phyloP scores from a whole-genome alignment of 1,284 basidiomycete genomes.

The Boletus calvinii region DNA sequence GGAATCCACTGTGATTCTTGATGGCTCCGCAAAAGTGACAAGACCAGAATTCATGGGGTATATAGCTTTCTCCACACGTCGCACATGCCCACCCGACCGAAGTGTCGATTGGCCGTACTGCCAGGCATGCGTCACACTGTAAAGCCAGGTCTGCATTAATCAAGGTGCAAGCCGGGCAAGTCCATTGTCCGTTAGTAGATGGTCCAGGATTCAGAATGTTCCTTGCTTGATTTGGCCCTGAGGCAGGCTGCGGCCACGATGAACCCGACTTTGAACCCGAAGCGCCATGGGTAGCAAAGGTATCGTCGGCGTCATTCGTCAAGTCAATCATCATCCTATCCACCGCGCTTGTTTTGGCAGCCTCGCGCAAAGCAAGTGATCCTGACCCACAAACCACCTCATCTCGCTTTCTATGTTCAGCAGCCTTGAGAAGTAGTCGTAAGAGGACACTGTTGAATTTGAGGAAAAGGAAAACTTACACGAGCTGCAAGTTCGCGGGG shows the following conservation, averaged over 20 bases:
- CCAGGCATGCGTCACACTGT: slow-evolving; percentile 64
- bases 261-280: slow-evolving; percentile 15
- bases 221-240: background rate
- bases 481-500: slow-evolving; percentile 74
- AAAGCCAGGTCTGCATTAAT: slow-evolving; percentile 51
- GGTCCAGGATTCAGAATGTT: background rate
- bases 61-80: slow-evolving; percentile 62
- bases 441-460: background rate
- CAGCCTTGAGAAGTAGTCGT: slow-evolving; percentile 54
- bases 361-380: slow-evolving; percentile 59
- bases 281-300: slow-evolving; percentile 26
- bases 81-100: slow-evolving; percentile 63
- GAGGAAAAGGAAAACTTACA: slow-evolving; percentile 45
- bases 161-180: slow-evolving; percentile 72
- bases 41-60: slow-evolving; percentile 68
- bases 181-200: slow-evolving; percentile 46
- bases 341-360: slow-evolving; percentile 63
- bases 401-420: slow-evolving; percentile 71
- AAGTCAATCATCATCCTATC: slow-evolving; percentile 55
- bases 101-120: slow-evolving; percentile 44
- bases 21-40: slow-evolving; percentile 71
- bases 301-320: slow-evolving; percentile 38
- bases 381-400: slow-evolving; percentile 72
- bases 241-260: slow-evolving; percentile 16
- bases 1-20: slow-evolving; percentile 45